Evolutionary conservation across 2,329 filamentous ascomycete species (phyloP).

Genomic region (Cordyceps pruinosa): DNA sequence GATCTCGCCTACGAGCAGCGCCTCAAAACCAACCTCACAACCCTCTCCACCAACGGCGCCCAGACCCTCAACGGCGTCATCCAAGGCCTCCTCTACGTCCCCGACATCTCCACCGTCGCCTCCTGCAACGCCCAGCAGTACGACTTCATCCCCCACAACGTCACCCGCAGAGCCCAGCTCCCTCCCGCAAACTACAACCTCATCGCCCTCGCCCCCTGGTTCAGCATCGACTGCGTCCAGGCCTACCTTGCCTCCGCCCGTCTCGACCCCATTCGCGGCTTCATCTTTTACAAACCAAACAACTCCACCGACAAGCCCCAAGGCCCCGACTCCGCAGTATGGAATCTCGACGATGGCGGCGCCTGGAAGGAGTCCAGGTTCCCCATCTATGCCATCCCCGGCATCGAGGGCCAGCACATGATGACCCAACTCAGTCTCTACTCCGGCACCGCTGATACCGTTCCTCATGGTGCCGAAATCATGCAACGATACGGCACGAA

Average conservation of each 20-base stretch:
- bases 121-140: conserved; percentile 57
- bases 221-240: conserved; percentile 62
- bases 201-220: conserved; percentile 83
- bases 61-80: conserved; percentile 54
- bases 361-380: conserved; percentile 70
- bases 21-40: conserved; percentile 58
- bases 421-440: conserved; percentile 69
- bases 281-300: conserved; percentile 57
- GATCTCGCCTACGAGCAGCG: conserved; percentile 47
- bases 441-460: conserved; percentile 63
- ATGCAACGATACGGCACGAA: conserved; percentile 47
- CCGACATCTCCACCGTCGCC: conserved; percentile 53
- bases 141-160: conserved; percentile 65
- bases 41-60: conserved; percentile 63
- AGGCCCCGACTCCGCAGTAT: conserved; percentile 53
- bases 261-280: conserved; percentile 51
- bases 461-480: conserved; percentile 53
- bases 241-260: conserved; percentile 62
- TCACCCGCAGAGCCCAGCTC: conserved; percentile 65
- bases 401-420: conserved; percentile 57
- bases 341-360: conserved; percentile 63
- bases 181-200: conserved; percentile 62
- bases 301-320: conserved; percentile 57
- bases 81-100: conserved; percentile 79
- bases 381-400: conserved; percentile 77